These are phyloP conservation scores for Acanthamoeba triangularis DNA, from an alignment of 208 protist genomes.

Conservation along the genomic window DNA sequence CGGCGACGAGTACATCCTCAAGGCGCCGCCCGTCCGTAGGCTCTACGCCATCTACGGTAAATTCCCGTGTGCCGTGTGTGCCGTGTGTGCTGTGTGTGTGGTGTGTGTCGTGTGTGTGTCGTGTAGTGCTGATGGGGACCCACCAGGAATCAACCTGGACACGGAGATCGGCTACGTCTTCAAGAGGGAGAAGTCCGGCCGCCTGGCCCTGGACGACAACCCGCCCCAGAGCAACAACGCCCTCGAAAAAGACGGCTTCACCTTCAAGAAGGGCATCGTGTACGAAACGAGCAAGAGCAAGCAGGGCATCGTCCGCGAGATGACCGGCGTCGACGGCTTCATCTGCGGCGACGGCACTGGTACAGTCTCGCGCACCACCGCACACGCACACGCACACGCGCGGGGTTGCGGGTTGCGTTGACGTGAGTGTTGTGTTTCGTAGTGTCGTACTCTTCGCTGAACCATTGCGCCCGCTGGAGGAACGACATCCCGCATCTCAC, in stretches of 20 bases:
- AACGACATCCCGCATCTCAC: conserved; percentile 45
- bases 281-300: background rate
- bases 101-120: background rate
- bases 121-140: background rate
- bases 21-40: background rate
- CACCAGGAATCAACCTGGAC: conserved; percentile 36
- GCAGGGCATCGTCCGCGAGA: conserved; percentile 58
- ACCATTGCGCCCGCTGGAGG: conserved; percentile 44
- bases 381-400: background rate
- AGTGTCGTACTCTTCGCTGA: conserved; percentile 47
- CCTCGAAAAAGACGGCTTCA: background rate
- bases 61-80: too few species aligned
- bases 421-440: background rate
- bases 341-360: conserved; percentile 37
- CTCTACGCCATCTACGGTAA: conserved; percentile 64
- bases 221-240: background rate
- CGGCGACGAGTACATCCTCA: conserved; percentile 27
- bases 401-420: background rate
- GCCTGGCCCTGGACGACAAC: background rate
- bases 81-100: too few species aligned
- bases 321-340: conserved; percentile 10
- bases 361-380: background rate
- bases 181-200: conserved; percentile 26
- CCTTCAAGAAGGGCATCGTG: conserved; percentile 51
- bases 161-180: conserved; percentile 43